phyloP scores from a whole-genome alignment of 164 flowering plant species.

The Kalanchoe fedtschenkoi region DNA sequence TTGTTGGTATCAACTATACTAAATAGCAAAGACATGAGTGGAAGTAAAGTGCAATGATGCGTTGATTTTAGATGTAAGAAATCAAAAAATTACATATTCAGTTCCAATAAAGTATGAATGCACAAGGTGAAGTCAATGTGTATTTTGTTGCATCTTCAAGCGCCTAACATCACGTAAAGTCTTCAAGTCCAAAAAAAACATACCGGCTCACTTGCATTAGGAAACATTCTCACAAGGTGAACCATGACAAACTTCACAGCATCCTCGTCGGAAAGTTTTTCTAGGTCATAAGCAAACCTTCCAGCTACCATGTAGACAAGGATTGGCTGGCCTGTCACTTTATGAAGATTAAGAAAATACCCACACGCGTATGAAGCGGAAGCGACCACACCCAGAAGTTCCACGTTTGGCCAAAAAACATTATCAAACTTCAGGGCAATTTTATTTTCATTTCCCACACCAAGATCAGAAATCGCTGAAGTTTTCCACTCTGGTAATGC shows the following conservation, averaged over 20 bases:
- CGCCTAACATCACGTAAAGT: neutral
- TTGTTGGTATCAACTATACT: neutral
- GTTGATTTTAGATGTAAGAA: neutral
- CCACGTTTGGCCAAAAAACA: constrained; percentile 89
- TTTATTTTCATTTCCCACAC: constrained; percentile 85
- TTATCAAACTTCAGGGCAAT: constrained; percentile 60
- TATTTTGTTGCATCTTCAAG: too few species aligned
- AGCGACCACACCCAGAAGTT: constrained; percentile 68
- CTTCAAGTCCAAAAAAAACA: constrained; percentile 13
- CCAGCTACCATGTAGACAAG: constrained; percentile 96
- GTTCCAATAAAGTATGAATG: too few species aligned
- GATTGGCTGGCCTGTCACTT: constrained; percentile 82
- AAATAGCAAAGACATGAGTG: too few species aligned
- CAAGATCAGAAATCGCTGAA: constrained; percentile 70
- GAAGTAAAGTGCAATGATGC: neutral
- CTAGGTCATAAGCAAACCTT: constrained; percentile 70
- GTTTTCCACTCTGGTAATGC: constrained; percentile 73
- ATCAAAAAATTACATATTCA: too few species aligned
- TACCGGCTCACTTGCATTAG: constrained; percentile 72
- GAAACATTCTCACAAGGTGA: constrained; percentile 80
- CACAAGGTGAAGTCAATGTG: too few species aligned
- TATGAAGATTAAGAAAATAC: constrained; percentile 91
- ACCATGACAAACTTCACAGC: constrained; percentile 64
- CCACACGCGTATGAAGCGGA: constrained; percentile 74
- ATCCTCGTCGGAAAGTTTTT: constrained; percentile 59